These are phyloP conservation scores for Solanum sejunctum DNA, from an alignment of 257 asterid species.

Conservation along the genomic window DNA sequence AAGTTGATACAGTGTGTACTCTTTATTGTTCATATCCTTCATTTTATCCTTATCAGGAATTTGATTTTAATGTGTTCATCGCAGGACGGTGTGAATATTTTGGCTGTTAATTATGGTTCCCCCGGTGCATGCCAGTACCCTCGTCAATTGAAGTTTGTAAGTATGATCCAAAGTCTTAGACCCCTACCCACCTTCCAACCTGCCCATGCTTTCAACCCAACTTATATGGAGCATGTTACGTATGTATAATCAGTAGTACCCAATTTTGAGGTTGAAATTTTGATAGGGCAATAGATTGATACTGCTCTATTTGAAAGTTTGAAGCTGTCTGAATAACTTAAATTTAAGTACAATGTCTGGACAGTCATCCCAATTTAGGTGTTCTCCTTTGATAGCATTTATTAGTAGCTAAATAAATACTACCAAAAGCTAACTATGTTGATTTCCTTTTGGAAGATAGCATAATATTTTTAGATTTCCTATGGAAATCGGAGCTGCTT, in stretches of 20 bases:
- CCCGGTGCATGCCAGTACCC: conserved; percentile 86
- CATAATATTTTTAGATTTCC: not conserved
- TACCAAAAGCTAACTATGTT: not conserved
- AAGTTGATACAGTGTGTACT: not conserved
- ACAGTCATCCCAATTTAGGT: not conserved
- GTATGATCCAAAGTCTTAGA: conserved; percentile 3
- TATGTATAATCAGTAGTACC: not conserved
- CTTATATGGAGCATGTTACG: not conserved
- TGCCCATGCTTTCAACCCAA: not conserved
- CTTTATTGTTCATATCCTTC: not conserved
- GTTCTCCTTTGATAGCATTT: not conserved
- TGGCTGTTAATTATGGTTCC: conserved; percentile 89
- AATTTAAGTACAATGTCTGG: not conserved
- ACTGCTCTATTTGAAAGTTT: not conserved
- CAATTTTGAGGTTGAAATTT: not conserved
- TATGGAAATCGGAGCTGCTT: not conserved
- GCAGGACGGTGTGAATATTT: conserved; percentile 83
- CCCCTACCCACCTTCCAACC: not conserved
- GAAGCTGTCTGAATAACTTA: not conserved
- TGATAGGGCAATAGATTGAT: not conserved
- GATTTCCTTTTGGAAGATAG: not conserved
- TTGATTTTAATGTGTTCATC: not conserved
- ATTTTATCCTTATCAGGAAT: not conserved
- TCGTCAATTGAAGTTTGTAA: conserved; percentile 62
- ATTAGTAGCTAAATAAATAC: not conserved